Base-by-base conservation (phyloP, 352 stramenopile species). In the Blastocystis hominis region DNA sequence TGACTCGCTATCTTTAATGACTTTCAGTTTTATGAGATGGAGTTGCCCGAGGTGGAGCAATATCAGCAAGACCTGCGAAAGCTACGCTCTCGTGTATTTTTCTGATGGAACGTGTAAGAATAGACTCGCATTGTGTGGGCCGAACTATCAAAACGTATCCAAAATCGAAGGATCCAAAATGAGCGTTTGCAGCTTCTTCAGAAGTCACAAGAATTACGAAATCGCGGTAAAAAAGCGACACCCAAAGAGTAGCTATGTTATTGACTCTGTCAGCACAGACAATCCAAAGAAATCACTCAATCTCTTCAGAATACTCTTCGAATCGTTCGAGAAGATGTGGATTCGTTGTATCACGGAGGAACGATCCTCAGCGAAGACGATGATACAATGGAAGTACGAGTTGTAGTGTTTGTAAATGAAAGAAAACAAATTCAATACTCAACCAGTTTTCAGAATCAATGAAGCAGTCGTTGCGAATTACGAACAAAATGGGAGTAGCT, bases 11-110 rank as follows among this genome's bases (percentile, higher is more conserved):
- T 50, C 36, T 68, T 17, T 15, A 69, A 30, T 66, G 10, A 50
- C 5, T 4, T 1, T 4, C 68, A 84, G 72, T 84, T 84, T 44
- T 84, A 84, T 68, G 72, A 84, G 7, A 50, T 63, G 13, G 72
- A 84, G 1, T 42, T 84, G 0, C 72, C 72, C 0, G 34, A 66
- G 36, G 20, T 84, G 0, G 47, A 84, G 34, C 9, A 64, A 30
- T 84, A 69, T 66, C n/a, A 34, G 15, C 4, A 47, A 68, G 54
- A 3, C 9, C 50, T 84, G 2, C 13, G 53, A 24, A 30, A 42
- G 10, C 50, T 84, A 24, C 72, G 72, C 47, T 38, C 42, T 4
- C n/a, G 13, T 44, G 72, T 84, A 84, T 0, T 5, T 20, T 44
- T 20, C 17, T 40, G 2, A 6, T 1, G 36, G 34, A 10, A 4